Percentiles rank a stretch among this genome's conserved stretches.
These are phyloP conservation scores for Solanum ossicruentum DNA, from an alignment of 257 asterid genomes.

Conservation along the genomic window DNA sequence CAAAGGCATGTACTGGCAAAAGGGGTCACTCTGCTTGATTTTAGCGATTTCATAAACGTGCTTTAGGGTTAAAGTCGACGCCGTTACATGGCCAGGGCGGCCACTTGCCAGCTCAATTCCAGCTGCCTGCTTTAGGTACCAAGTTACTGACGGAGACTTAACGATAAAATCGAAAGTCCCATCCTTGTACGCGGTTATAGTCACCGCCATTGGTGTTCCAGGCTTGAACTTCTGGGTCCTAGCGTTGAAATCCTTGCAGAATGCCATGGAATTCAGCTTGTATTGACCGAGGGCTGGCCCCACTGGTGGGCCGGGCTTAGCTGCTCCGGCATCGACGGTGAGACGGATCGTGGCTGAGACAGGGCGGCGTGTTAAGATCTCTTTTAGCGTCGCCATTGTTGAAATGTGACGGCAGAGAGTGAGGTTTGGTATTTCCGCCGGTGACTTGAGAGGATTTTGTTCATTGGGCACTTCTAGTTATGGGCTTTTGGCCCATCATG, in stretches of 20 bases:
- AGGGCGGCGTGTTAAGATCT: conserved; percentile 76
- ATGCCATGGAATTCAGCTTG: conserved; percentile 79
- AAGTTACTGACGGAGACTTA: conserved; percentile 67
- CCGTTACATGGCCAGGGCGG: conserved; percentile 66
- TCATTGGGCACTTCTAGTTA: not conserved
- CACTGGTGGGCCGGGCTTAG: conserved; percentile 82
- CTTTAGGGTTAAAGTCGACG: conserved; percentile 47
- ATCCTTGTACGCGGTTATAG: conserved; percentile 64
- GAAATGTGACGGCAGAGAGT: not conserved
- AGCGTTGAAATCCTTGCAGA: conserved; percentile 50
- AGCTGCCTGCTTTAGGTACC: conserved; percentile 89
- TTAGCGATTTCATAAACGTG: conserved; percentile 90
- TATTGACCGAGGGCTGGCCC: conserved; percentile 87
- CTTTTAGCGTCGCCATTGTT: conserved; percentile 65
- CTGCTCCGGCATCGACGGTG: conserved; percentile 80
- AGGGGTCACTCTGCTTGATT: conserved; percentile 75
- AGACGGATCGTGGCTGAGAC: conserved; percentile 83
- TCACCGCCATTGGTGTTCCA: conserved; percentile 76
- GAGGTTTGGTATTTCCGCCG: not conserved
- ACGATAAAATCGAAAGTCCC: conserved; percentile 76
- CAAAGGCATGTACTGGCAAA: conserved; percentile 64
- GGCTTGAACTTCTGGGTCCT: conserved; percentile 73
- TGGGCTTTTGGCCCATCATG: not conserved
- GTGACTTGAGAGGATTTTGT: not conserved
- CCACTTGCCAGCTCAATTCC: conserved; percentile 70